phyloP scores from a whole-genome alignment of 2,329 filamentous ascomycete species.

The Didymella keratinophila region DNA sequence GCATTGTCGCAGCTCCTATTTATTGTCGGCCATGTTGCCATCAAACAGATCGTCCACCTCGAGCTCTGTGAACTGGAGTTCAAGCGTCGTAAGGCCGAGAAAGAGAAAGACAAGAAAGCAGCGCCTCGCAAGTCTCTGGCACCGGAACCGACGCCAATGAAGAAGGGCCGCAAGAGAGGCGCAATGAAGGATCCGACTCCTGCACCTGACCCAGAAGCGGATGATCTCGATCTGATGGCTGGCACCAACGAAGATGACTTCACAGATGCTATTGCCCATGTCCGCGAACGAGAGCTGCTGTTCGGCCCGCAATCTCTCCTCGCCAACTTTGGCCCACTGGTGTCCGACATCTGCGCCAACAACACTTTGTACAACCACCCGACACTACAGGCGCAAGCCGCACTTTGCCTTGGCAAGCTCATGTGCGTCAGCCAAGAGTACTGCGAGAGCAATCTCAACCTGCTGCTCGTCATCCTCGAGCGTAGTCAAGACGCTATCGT shows the following conservation, averaged over 20 bases:
- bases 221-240: constrained; percentile 95
- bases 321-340: constrained; percentile 88
- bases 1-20: constrained; percentile 91
- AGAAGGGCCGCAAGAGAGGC: constrained; percentile 54
- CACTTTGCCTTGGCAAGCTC: constrained; percentile 92
- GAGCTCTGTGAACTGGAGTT: constrained; percentile 98
- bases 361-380: constrained; percentile 91
- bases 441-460: constrained; percentile 88
- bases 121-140: constrained; percentile 46
- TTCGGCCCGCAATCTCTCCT: constrained; percentile 85
- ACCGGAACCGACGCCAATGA: constrained; percentile 44
- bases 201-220: constrained; percentile 67
- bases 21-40: constrained; percentile 93
- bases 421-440: constrained; percentile 99
- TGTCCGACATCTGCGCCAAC: constrained; percentile 88
- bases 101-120: constrained; percentile 78
- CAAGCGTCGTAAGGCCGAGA: constrained; percentile 92
- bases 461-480: constrained; percentile 98
- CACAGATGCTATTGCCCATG: constrained; percentile 83
- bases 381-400: constrained; percentile 90
- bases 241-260: constrained; percentile 96
- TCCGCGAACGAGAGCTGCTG: constrained; percentile 82
- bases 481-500: constrained; percentile 91
- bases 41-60: constrained; percentile 98
- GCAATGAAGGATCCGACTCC: constrained; percentile 53